Conservation (phyloP, 495 filamentous ascomycete species). For the Echria macrotheca region DNA sequence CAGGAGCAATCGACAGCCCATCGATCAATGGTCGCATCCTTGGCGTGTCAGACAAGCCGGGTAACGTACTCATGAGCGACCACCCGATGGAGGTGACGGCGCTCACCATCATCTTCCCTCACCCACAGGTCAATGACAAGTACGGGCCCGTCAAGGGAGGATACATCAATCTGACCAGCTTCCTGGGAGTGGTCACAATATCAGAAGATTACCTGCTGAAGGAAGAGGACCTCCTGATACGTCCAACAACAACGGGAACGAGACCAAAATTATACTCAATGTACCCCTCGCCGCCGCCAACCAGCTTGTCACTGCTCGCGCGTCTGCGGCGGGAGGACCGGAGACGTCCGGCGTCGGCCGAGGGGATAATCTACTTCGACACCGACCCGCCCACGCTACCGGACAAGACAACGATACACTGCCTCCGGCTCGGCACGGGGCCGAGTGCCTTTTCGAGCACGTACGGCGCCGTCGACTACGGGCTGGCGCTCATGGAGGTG, state of each 20-base stretch:
- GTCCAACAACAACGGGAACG: not conserved
- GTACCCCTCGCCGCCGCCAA: not conserved
- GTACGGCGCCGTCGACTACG: not conserved
- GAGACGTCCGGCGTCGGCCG: not conserved
- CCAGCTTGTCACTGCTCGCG: not conserved
- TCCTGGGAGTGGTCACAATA: not conserved
- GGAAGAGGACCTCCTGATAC: not conserved
- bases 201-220: not conserved
- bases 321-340: not conserved
- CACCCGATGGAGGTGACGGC: not conserved
- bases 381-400: not conserved
- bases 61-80: not conserved
- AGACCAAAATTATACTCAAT: slow-evolving; percentile 2
- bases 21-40: not conserved
- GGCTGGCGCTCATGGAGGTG: not conserved
- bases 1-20: not conserved
- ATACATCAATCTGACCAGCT: not conserved
- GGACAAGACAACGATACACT: not conserved
- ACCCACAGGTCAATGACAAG: not conserved
- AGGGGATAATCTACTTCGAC: not conserved
- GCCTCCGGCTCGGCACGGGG: not conserved
- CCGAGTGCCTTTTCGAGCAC: slow-evolving; percentile 3
- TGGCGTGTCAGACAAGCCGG: not conserved
- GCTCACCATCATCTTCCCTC: not conserved
- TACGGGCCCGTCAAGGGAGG: not conserved